These are phyloP conservation scores for Fomitiporia mediterranea DNA, from an alignment of 1,284 basidiomycete species.

Conservation along the genomic window DNA sequence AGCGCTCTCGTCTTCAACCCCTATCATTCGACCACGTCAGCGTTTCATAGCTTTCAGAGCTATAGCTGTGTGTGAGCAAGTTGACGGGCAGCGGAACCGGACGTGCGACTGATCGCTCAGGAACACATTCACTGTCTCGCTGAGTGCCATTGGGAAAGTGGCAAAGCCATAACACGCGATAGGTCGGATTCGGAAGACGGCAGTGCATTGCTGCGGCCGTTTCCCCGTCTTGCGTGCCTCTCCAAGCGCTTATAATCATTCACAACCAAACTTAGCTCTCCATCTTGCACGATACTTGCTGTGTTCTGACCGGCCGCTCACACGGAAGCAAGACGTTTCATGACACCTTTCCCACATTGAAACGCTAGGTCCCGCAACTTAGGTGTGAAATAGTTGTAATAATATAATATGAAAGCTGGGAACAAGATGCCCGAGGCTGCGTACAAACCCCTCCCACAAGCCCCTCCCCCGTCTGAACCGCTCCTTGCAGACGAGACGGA, in stretches of 20 bases:
- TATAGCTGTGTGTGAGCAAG: neutral
- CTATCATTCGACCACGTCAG: neutral
- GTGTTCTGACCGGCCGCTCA: constrained; percentile 7
- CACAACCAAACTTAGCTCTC: neutral
- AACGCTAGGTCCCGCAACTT: neutral
- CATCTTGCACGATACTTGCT: too few species aligned
- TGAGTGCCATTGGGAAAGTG: neutral
- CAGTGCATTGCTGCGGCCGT: constrained; percentile 11
- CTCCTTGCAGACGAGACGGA: constrained; percentile 1
- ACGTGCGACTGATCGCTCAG: neutral
- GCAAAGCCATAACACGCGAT: neutral
- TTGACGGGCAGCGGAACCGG: too few species aligned
- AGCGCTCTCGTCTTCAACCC: neutral
- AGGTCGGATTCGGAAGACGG: too few species aligned
- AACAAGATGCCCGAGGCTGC: neutral
- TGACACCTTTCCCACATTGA: neutral
- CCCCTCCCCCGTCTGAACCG: constrained; percentile 1
- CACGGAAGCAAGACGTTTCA: neutral
- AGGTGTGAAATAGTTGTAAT: neutral
- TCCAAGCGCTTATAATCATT: neutral
- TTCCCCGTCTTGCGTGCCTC: constrained; percentile 4
- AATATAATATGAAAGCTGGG: neutral
- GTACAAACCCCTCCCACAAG: constrained; percentile 8
- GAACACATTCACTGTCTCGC: neutral
- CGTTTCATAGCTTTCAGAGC: neutral